phyloP scores from a whole-genome alignment of 164 flowering plant genomes.

The Akebia trifoliata region DNA sequence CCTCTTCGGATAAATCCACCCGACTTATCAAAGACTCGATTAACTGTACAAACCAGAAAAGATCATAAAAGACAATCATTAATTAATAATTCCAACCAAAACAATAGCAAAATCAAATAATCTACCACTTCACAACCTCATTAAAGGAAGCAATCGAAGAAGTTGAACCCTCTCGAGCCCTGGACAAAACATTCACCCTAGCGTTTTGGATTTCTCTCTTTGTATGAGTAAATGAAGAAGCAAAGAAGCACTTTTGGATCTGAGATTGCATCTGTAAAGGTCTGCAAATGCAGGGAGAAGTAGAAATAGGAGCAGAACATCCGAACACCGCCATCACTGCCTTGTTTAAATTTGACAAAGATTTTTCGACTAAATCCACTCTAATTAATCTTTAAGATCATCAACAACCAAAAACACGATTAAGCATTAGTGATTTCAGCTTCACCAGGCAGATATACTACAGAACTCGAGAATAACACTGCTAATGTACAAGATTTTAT shows the following conservation, averaged over 20 bases:
- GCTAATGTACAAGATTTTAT: too few species aligned
- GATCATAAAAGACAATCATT: not conserved
- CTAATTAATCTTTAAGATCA: too few species aligned
- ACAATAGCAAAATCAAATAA: not conserved
- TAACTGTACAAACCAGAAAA: slow-evolving; percentile 38
- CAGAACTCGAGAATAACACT: too few species aligned
- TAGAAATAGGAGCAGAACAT: slow-evolving; percentile 3
- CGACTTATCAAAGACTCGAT: slow-evolving; percentile 62
- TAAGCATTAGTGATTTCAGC: too few species aligned
- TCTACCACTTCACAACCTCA: slow-evolving; percentile 12
- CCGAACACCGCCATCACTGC: slow-evolving; percentile 12
- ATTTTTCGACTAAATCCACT: too few species aligned
- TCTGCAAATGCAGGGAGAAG: slow-evolving; percentile 2
- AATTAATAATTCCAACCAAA: slow-evolving; percentile 1
- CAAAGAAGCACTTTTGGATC: slow-evolving; percentile 6
- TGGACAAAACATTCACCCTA: not conserved
- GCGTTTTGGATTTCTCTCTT: not conserved
- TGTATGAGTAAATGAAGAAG: not conserved
- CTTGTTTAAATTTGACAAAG: too few species aligned
- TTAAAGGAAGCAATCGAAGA: slow-evolving; percentile 9
- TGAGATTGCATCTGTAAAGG: not conserved
- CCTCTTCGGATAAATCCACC: slow-evolving; percentile 69
- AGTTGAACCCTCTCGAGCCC: not conserved
- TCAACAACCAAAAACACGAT: too few species aligned
- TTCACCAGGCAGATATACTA: too few species aligned